phyloP scores from a whole-genome alignment of 768 basidiomycete species.

The Tylopilus rubrobrunneus region DNA sequence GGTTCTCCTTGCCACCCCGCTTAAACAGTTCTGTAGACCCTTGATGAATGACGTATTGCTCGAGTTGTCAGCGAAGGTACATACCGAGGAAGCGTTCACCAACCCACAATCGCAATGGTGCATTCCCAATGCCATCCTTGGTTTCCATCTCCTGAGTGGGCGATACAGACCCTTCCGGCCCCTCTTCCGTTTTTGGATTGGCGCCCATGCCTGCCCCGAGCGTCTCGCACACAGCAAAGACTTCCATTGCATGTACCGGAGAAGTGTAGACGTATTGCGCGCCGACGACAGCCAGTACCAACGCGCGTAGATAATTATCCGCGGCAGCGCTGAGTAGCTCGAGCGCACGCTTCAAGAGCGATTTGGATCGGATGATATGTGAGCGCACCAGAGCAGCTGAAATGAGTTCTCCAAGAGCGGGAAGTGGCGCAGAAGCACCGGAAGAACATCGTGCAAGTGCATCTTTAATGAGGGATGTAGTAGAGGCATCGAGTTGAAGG shows the following conservation, averaged over 20 bases:
- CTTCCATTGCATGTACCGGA: constrained; percentile 60
- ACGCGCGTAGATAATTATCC: constrained; percentile 71
- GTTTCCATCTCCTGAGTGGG: constrained; percentile 4
- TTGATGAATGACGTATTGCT: not conserved
- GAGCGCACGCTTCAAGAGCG: constrained; percentile 56
- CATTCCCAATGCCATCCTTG: constrained; percentile 51
- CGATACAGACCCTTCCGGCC: not conserved
- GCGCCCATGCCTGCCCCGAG: constrained; percentile 67
- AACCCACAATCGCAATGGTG: constrained; percentile 64
- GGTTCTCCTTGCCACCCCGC: constrained; percentile 49
- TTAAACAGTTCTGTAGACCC: constrained; percentile 49
- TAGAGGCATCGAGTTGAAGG: constrained; percentile 15
- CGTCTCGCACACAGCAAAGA: constrained; percentile 65
- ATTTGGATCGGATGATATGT: constrained; percentile 29
- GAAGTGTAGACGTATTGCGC: constrained; percentile 72
- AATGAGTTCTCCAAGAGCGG: constrained; percentile 12
- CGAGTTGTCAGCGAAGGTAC: constrained; percentile 3
- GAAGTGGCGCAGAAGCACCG: constrained; percentile 17
- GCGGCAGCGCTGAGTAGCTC: constrained; percentile 51
- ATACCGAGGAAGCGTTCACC: constrained; percentile 65
- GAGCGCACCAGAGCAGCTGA: constrained; percentile 19
- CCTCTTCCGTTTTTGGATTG: constrained; percentile 20
- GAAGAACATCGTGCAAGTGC: constrained; percentile 25
- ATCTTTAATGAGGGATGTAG: constrained; percentile 22
- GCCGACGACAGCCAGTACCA: constrained; percentile 63